Evolutionary conservation across 192 early-diverging fungal genomes (phyloP).

Genomic region (Podila clonocystis): DNA sequence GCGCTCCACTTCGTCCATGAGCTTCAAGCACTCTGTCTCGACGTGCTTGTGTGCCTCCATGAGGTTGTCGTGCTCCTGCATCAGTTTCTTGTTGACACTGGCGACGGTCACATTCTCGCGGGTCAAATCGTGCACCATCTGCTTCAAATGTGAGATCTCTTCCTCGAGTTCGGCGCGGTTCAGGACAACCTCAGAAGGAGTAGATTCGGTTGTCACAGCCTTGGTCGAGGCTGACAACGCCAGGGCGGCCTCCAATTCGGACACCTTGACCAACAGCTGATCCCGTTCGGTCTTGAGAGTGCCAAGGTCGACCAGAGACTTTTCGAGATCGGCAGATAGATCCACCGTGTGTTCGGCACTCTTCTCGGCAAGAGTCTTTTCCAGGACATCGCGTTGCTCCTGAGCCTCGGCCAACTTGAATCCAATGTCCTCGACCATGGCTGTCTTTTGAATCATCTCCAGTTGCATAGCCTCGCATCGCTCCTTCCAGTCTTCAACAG

Average conservation of each 20-base stretch:
- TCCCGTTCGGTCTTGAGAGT: constrained; percentile 57
- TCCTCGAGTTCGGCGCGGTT: constrained; percentile 54
- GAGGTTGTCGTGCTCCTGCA: constrained; percentile 61
- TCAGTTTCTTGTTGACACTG: constrained; percentile 63
- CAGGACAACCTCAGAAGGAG: constrained; percentile 13
- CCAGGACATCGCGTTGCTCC: constrained; percentile 29
- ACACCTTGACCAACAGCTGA: constrained; percentile 54
- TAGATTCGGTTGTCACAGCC: constrained; percentile 4
- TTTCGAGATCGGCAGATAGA: constrained; percentile 14
- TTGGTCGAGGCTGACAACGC: constrained; percentile 24
- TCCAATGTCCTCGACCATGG: constrained; percentile 43
- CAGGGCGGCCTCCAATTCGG: constrained; percentile 23
- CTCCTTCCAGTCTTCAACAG: constrained; percentile 52
- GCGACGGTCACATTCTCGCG: constrained; percentile 59
- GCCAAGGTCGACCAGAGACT: constrained; percentile 39
- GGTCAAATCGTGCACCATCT: constrained; percentile 59
- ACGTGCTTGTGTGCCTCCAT: constrained; percentile 71
- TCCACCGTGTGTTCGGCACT: not conserved
- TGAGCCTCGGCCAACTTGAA: constrained; percentile 43
- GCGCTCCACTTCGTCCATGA: constrained; percentile 82
- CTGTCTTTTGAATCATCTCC: constrained; percentile 53
- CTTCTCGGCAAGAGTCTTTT: constrained; percentile 25
- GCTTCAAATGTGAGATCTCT: constrained; percentile 54
- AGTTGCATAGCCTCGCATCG: constrained; percentile 53
- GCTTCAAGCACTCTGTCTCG: constrained; percentile 76